Base-by-base conservation (phyloP, 352 stramenopile genomes). In the Aphanomyces euteiches region DNA sequence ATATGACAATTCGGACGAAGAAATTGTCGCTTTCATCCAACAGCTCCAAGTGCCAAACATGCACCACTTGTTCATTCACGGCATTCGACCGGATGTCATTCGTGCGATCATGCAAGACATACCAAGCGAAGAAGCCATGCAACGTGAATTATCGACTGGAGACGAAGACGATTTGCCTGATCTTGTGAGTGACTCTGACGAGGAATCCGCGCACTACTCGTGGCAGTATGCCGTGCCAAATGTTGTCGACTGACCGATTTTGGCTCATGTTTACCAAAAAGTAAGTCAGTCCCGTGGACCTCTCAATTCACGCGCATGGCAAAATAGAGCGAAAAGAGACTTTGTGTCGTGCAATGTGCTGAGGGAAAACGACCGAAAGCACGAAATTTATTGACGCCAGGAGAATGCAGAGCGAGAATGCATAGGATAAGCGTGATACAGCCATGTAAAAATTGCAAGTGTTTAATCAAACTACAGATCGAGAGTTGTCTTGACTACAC, bases 1-100 rank as follows among this genome's bases (percentile, higher is more conserved):
- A 12, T 15, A 57, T 12, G 59, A 67, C 6, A 47, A 69, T 19
- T 36, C 56, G 10, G 39, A 19, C 37, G 50, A 56, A 63, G 40
- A 54, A 50, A n/a, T n/a, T n/a, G 43, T 50, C 17, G 43, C 43
- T n/a, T 50, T 50, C 43, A 50, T 50, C 43, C 43, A n/a, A 12
- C 43, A n/a, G 17, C 43, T 50, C 43, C 10, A 50, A n/a, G 17
- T n/a, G 17, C 43, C 43, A 12, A n/a, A 50, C 43, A 50, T 50
- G 43, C 43, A 50, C 10, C 43, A 50, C 17, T 50, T 50, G 2
- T 50, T 50, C 17, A 12, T 50, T n/a, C 10, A 50, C 17, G 43
- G 17, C 10, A 12, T 50, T 12, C 43, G 43, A n/a, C 43, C 43
- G 17, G 43, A 50, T n/a, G 43, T 50, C 10, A 50, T 50, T 12